Base-by-base conservation (phyloP, 306 rosid species). In the Glycine tomentella region DNA sequence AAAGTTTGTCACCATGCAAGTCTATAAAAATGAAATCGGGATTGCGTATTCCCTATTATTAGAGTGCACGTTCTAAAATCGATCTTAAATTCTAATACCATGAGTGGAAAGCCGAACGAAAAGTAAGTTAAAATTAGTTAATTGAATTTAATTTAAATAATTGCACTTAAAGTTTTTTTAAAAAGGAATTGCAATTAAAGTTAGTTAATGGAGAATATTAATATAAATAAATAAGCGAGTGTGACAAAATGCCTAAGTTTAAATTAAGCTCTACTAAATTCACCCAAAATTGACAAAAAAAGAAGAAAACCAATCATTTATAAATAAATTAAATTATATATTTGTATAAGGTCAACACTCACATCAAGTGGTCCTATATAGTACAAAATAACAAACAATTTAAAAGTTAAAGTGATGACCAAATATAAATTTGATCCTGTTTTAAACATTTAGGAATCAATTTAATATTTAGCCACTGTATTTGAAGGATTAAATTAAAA, bases 171-270 rank as follows among this genome's bases (percentile, higher is more conserved):
- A 64, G 9, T 14, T 38, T 25, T 25, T 25, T 25, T 25, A 0
- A 25, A 25, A 25, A 25, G 31, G 31, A 25, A 25, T 2, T 25
- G 1, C 14, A 8, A 34, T 36, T 34, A 34, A 64, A 64, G 9
- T 14, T 38, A 65, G 5, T 65, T 38, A n/a, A 40, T 40, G 31
- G 31, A 65, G 50, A 8, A n/a, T 65, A n/a, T 8, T 12, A 8
- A 40, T 40, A 40, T 38, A 65, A 36, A 38, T 65, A 40, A 40
- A 65, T n/a, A 9, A 10, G 10, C 10, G 69, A 64, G 69, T 13
- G 69, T 14, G 69, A 64, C 48, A 64, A 36, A 64, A 64, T 7
- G 48, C 48, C 48, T 34, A 64, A 64, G 46, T 36, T 62, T 34
- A 34, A 25, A 25, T 25, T 25, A 33, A 34, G 6, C 7, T 61